A percentile compares a stretch with the other conserved stretches of the same genome.
Conservation (phyloP, 371 early-diverging fungal species). For the Rhizopus sp. region DNA sequence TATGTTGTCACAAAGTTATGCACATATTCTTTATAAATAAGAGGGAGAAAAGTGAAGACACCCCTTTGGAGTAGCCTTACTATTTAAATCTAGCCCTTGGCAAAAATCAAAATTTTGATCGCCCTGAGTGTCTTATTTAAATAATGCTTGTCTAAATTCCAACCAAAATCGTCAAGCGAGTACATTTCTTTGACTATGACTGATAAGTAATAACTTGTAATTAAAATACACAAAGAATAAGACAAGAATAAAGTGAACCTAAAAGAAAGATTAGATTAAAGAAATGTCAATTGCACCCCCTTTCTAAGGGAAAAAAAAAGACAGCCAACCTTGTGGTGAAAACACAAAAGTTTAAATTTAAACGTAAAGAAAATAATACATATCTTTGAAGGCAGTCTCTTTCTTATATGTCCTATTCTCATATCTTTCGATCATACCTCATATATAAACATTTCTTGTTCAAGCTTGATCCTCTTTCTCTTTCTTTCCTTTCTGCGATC, state of each 20-base stretch:
- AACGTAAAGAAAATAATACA: conserved; percentile 1
- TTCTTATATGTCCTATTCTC: neutral
- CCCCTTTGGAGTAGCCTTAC: neutral
- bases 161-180: neutral
- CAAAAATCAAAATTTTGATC: neutral
- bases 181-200: no score
- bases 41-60: neutral
- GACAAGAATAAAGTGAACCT: neutral
- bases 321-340: neutral
- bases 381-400: neutral
- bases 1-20: no score
- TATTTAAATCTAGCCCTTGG: neutral
- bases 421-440: conserved; percentile 4
- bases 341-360: conserved; percentile 4
- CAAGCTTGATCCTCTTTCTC: conserved; percentile 4
- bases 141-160: neutral
- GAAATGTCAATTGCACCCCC: neutral
- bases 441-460: neutral
- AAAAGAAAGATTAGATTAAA: neutral
- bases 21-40: no score
- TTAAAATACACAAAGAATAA: neutral
- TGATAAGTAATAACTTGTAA: neutral
- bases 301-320: no score
- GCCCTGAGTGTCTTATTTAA: no score
- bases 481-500: neutral